Percentiles rank a stretch among this genome's conserved stretches.
phyloP scores from a whole-genome alignment of 2,329 filamentous ascomycete genomes.

The Pezicula neosporulosa region DNA sequence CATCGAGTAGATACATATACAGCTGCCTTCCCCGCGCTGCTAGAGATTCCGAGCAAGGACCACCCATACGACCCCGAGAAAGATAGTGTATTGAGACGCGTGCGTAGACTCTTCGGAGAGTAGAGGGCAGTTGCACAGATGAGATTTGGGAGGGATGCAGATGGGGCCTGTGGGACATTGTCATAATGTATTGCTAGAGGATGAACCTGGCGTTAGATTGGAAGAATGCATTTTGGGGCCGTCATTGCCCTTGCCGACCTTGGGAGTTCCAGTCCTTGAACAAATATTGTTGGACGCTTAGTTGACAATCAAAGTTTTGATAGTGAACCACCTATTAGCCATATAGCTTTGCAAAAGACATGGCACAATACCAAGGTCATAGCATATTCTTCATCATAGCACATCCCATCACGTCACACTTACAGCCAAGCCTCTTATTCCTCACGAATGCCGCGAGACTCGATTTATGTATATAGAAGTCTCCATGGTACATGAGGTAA shows the following conservation, averaged over 20 bases:
- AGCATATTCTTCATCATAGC: no score
- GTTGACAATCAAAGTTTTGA: no score
- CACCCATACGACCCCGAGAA: conserved; percentile 99
- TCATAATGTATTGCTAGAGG: conserved; percentile 5
- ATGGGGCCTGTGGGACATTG: neutral
- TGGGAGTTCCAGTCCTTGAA: no score
- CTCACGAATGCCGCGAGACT: neutral
- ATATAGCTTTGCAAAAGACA: no score
- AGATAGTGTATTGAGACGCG: conserved; percentile 91
- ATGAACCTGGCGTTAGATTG: conserved; percentile 3
- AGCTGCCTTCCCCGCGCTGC: conserved; percentile 89
- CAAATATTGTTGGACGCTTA: no score
- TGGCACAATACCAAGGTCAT: no score
- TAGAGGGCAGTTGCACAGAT: conserved; percentile 35
- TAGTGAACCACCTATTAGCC: no score
- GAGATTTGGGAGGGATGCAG: neutral
- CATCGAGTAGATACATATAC: conserved; percentile 88
- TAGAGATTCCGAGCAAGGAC: conserved; percentile 98
- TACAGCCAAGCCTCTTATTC: no score
- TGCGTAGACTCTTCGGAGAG: conserved; percentile 70
- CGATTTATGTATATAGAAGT: neutral
- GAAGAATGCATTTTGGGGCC: no score
- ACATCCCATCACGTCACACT: no score
- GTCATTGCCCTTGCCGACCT: no score
- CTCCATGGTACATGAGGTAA: neutral